A percentile compares a stretch with the other conserved stretches of the same genome.
phyloP scores from a whole-genome alignment of 2,329 filamentous ascomycete species.

The Leptographium galeiforme region DNA sequence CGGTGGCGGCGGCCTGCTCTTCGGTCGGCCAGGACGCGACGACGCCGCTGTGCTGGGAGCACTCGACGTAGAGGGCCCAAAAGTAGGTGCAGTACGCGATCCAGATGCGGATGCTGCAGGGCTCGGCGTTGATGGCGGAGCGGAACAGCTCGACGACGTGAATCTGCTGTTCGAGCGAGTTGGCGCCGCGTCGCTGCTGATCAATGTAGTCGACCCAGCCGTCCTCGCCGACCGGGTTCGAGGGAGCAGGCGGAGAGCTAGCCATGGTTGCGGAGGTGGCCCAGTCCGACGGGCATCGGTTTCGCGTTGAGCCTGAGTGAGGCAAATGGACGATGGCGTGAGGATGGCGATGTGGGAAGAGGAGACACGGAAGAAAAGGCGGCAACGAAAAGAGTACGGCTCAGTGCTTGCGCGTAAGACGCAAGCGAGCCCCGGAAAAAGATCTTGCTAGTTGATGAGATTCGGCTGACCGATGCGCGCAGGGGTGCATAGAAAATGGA shows the following conservation, averaged over 20 bases:
- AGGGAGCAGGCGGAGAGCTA: constrained; percentile 11
- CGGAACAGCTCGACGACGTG: constrained; percentile 60
- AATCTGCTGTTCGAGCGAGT: constrained; percentile 53
- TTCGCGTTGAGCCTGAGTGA: background rate
- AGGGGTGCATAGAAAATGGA: background rate
- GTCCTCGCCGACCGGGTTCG: constrained; percentile 49
- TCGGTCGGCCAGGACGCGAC: constrained; percentile 49
- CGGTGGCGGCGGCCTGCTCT: constrained; percentile 53
- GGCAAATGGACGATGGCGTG: background rate
- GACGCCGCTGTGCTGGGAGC: constrained; percentile 37
- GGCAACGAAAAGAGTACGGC: too few species aligned
- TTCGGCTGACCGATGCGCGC: background rate
- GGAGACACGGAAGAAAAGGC: too few species aligned
- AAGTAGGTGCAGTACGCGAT: constrained; percentile 67
- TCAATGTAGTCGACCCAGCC: constrained; percentile 67
- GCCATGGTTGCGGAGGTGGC: constrained; percentile 10
- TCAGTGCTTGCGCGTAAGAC: too few species aligned
- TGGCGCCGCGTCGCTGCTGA: constrained; percentile 49
- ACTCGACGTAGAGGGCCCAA: constrained; percentile 54
- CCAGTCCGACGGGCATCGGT: constrained; percentile 7
- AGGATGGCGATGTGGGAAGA: too few species aligned
- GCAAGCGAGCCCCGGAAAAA: background rate
- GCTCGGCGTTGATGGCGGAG: constrained; percentile 56
- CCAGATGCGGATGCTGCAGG: constrained; percentile 63
- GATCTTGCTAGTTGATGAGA: background rate